Evolutionary conservation across 345 rosid species (phyloP), one percentile per base, ranked within the genome.

Genomic region (Capsella bursapastoris): DNA sequence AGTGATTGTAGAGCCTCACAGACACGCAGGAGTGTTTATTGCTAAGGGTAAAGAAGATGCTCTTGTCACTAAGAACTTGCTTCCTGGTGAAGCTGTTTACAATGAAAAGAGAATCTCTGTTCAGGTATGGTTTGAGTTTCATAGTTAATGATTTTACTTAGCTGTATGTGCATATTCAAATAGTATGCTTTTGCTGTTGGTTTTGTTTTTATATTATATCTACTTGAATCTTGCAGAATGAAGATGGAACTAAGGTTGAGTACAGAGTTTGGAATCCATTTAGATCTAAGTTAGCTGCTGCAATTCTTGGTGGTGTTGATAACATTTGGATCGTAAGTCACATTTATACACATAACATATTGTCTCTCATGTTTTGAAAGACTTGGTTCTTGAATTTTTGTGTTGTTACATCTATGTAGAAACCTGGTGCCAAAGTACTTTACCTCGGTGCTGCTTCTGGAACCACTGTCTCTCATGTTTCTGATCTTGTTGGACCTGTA

Each of bases 381-480:
- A 3, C 4, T 16, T 66, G 50, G 50, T 49, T 56, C 0, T 16
- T 40, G 1, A 3, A 16, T 49, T 11, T 16, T 6, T 45, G 25
- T 0, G 12, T 27, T 56, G 16, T 7, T 15, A 8, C 5, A 0
- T 2, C 28, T 16, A 0, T 37, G 34, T 28, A 95, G 99, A 90
- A 83, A 87, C 99, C 99, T 18, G 99, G 98, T 68, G 96, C 95
- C 22, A 89, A 89, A 68, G 97, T 96, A 71, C 91, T 96, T 0
- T 96, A 96, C 79, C 92, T 96, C 37, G 98, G 98, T 64, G 99
- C 99, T 75, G 99, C 99, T 73, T 96, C 99, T 25, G 99, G 99
- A 22, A 96, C 99, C 11, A 92, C 98, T 13, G 99, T 96, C 22
- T 96, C 99, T 41, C 99, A 96, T 68, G 99, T 96, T 0, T 96